Conservation (phyloP, 1,139 yeast genomes). For the Sugiyamaella grinbergsii region DNA sequence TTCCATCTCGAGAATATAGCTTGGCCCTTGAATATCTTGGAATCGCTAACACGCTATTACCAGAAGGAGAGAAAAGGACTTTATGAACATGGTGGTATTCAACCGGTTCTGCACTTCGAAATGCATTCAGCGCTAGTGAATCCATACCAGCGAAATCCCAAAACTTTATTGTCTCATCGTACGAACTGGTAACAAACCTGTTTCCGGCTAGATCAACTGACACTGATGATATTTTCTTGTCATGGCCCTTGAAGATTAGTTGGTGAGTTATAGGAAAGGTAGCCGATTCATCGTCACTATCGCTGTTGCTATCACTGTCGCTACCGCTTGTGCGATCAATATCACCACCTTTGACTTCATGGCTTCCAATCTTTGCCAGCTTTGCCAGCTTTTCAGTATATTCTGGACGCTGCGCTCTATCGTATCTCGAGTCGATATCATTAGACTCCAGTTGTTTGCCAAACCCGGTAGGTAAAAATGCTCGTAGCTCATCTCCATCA, state of each 20-base stretch:
- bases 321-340: slow-evolving; percentile 5
- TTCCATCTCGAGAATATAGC: slow-evolving; percentile 37
- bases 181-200: slow-evolving; percentile 39
- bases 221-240: slow-evolving; percentile 37
- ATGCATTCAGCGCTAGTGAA: slow-evolving; percentile 33
- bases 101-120: slow-evolving; percentile 39
- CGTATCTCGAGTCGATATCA: slow-evolving; percentile 24
- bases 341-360: no score
- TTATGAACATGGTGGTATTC: slow-evolving; percentile 38
- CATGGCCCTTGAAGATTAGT: slow-evolving; percentile 36
- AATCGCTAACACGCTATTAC: slow-evolving; percentile 36
- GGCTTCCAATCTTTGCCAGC: no score
- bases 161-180: slow-evolving; percentile 38
- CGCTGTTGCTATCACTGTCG: slow-evolving; percentile 23
- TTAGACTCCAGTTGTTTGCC: slow-evolving; percentile 24
- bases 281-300: slow-evolving; percentile 35
- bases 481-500: slow-evolving; percentile 8
- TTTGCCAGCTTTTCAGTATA: slow-evolving; percentile 19
- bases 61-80: slow-evolving; percentile 33
- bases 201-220: slow-evolving; percentile 40
- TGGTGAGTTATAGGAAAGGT: slow-evolving; percentile 43
- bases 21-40: slow-evolving; percentile 37
- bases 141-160: slow-evolving; percentile 46
- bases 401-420: slow-evolving; percentile 27
- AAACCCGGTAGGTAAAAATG: slow-evolving; percentile 26